Evolutionary conservation across 305 asterid species (phyloP).

Genomic region (Rubia peregrina): DNA sequence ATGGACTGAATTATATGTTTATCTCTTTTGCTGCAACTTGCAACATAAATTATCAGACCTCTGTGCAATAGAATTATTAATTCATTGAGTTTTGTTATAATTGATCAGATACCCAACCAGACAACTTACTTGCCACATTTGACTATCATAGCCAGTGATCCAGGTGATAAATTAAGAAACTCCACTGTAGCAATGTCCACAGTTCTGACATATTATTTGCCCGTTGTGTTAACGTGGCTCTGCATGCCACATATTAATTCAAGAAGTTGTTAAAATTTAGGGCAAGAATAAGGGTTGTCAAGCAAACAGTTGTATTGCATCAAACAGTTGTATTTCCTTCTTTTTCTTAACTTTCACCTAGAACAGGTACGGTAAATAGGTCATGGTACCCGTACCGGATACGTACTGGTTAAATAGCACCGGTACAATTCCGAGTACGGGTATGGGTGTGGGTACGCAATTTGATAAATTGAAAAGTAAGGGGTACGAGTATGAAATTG

Average conservation of each 20-base stretch:
- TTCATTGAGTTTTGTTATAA: not conserved
- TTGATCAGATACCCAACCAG: not conserved
- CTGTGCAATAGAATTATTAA: not conserved
- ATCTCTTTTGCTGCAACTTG: constrained; percentile 8
- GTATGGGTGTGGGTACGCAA: too few species aligned
- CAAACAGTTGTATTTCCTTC: too few species aligned
- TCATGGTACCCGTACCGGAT: too few species aligned
- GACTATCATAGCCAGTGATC: not conserved
- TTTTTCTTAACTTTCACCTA: too few species aligned
- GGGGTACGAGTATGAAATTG: too few species aligned
- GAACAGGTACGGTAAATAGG: too few species aligned
- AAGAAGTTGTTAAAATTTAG: not conserved
- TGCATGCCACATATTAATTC: not conserved
- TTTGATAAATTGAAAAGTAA: too few species aligned
- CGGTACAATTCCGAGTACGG: too few species aligned
- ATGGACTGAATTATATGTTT: not conserved
- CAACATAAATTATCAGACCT: constrained; percentile 11
- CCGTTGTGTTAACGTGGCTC: not conserved
- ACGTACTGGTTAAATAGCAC: too few species aligned
- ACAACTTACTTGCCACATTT: constrained; percentile 5
- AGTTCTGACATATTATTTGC: constrained; percentile 9
- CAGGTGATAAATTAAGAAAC: not conserved
- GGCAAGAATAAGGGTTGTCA: too few species aligned
- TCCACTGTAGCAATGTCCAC: not conserved
- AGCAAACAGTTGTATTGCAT: too few species aligned